Percentiles rank a stretch among this genome's conserved stretches.
phyloP scores from a whole-genome alignment of 2,329 filamentous ascomycete genomes.

The Dothideomycetes sp. region DNA sequence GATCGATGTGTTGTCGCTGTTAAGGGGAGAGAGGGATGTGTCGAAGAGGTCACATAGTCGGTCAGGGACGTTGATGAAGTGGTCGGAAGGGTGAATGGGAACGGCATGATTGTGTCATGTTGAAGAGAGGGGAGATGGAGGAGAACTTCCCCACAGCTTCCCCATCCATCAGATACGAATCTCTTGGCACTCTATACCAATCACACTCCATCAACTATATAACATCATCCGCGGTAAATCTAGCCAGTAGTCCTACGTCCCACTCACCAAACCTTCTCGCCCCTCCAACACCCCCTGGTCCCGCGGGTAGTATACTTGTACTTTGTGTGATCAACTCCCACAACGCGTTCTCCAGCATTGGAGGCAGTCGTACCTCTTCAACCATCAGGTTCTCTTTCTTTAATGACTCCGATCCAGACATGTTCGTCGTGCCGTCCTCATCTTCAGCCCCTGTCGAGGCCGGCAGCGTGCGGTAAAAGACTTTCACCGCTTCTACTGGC shows the following conservation, averaged over 20 bases:
- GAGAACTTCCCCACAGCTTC: no score
- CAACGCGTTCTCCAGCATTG: background rate
- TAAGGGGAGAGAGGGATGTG: conserved; percentile 81
- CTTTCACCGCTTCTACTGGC: background rate
- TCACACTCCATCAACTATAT: no score
- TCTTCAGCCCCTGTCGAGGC: background rate
- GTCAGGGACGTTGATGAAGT: conserved; percentile 81
- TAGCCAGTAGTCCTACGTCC: no score
- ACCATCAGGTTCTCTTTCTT: background rate
- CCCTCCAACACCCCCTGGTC: no score
- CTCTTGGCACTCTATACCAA: no score
- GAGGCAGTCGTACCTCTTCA: background rate
- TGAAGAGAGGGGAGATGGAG: background rate
- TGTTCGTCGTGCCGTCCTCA: background rate
- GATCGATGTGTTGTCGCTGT: conserved; percentile 73
- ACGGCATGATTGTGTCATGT: conserved; percentile 56
- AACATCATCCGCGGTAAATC: no score
- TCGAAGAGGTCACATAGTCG: conserved; percentile 62
- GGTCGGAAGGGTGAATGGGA: conserved; percentile 76
- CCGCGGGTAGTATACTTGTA: no score
- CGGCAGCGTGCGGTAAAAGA: background rate
- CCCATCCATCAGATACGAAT: no score
- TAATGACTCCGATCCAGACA: background rate
- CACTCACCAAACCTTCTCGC: no score
- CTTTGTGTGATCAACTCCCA: no score